Evolutionary conservation across 768 basidiomycete genomes (phyloP), one percentile per base, ranked within the genome.

Genomic region (Amanita fuliginea): DNA sequence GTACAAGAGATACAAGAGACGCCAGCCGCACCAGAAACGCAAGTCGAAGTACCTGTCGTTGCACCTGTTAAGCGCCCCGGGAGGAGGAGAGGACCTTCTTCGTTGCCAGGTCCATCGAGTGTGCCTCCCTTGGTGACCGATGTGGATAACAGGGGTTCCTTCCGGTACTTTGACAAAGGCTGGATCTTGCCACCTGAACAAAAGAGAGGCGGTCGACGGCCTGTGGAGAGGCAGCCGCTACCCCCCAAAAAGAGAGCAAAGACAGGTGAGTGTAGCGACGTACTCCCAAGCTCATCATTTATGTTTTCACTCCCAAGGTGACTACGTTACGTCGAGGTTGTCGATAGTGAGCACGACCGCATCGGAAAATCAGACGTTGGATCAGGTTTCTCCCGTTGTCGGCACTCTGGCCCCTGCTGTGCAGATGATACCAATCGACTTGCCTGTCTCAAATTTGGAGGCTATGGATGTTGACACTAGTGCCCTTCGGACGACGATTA

Each of bases 151-250:
- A 75, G 77, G 48, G 76, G 76, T 37, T 83, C 82, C 16, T 96
- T 95, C 70, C 76, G 71, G 59, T 64, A 83, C 66, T 95, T 95
- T 66, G 83, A 96, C 51, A 70, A 72, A 19, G 92, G 92, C 0
- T 94, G 90, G 91, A 88, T 95, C 6, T 65, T 94, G 11, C 86
- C 89, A 19, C 70, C 79, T 2, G 86, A 84, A 30, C 76, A 80
- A 46, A 76, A 78, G 55, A 74, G 91, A 28, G 76, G 80, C 26
- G 79, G 80, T 18, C 68, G 85, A 11, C 62, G 64, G 18, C 59
- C 69, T 11, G 53, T 72, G 8, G 78, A 80, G 21, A 67, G 71
- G 34, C 63, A 62, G n/a, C 56, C 60, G 3, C 53, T 69, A 26
- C 75, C 72, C 30, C 76, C 79, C 16, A 77, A 68, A 63, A 83